Base-by-base conservation (phyloP, 225 moss, liverwort and hornwort species). In the Bryum argenteum region DNA sequence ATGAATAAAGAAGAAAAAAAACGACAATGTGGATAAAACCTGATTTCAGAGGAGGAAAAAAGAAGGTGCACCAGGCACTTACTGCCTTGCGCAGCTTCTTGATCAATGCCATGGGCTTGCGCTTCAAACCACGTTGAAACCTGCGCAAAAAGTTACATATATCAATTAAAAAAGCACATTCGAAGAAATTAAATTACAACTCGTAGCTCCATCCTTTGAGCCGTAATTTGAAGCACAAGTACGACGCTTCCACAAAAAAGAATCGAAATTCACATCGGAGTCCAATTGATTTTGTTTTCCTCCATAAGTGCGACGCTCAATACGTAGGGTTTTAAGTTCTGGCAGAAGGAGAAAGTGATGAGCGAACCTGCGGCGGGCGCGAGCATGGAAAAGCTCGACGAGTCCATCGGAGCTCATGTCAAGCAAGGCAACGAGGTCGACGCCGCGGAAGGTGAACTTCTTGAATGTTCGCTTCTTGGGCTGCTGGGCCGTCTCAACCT, bases 341-440 rank as follows among this genome's bases (percentile, higher is more conserved):
- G 47, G 16, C 16, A 47, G 16, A 4, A 13, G 13, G 47, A 5
- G 6, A 4, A 47, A 16, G 16, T 3, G 12, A 0, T 6, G 14
- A 47, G 5, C 56, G 4, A 56, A 73, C 73, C 73, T 73, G 56
- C 65, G 73, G 44, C 65, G 65, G 20, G 73, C 65, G 7, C 73
- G 65, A 2, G 65, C 16, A 20, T 73, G 73, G 47, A 73, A 73
- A 14, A 73, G 73, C 57, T 73, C 73, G 10, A 73, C 73, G 15
- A 73, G 65, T 37, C 65, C 73, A 45, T 73, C 73, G 10, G 73
- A 73, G 73, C 73, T 73, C 73, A 73, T 73, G 38, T 73, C 73
- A 19, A 73, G 73, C 18, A 73, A 44, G 37, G 65, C 73, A 73
- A 64, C 73, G 37, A 73, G 73, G 7, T 73, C 73, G 14, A 73